These are phyloP conservation scores for Adansonia grandidieri DNA, from an alignment of 441 rosid species.

Conservation along the genomic window DNA sequence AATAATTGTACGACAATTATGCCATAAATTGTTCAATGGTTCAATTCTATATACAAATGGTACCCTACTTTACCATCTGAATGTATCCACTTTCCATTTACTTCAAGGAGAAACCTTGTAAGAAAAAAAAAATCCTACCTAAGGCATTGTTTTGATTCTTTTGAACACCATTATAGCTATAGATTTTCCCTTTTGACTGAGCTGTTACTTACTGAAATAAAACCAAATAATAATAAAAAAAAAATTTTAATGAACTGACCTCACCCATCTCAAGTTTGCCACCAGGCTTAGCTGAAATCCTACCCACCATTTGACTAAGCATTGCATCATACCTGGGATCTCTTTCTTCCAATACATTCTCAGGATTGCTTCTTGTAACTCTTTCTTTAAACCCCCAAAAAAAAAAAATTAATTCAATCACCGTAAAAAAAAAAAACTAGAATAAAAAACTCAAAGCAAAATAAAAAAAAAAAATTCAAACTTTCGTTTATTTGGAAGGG, in stretches of 20 bases:
- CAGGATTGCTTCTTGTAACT: constrained; percentile 41
- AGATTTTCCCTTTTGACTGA: neutral
- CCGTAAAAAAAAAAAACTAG: neutral
- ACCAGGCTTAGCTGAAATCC: constrained; percentile 78
- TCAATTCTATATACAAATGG: neutral
- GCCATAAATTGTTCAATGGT: neutral
- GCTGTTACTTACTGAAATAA: neutral
- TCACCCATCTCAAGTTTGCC: constrained; percentile 86
- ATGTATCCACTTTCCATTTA: neutral
- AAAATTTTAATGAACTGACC: constrained; percentile 49
- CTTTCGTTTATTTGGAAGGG: neutral
- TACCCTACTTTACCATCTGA: neutral
- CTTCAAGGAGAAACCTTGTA: neutral
- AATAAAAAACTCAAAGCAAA: too few relatives aligned
- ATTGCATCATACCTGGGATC: constrained; percentile 76
- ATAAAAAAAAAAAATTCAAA: neutral
- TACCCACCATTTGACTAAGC: constrained; percentile 89
- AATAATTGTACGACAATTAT: neutral
- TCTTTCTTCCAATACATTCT: constrained; percentile 63
- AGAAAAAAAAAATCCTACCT: neutral
- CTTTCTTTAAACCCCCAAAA: constrained; percentile 43
- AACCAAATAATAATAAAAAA: neutral
- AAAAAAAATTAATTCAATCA: neutral
- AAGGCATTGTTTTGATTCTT: constrained; percentile 13
- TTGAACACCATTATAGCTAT: constrained; percentile 10